These are phyloP conservation scores for Termitomyces eurrhizus DNA, from an alignment of 768 basidiomycete genomes.

Conservation along the genomic window DNA sequence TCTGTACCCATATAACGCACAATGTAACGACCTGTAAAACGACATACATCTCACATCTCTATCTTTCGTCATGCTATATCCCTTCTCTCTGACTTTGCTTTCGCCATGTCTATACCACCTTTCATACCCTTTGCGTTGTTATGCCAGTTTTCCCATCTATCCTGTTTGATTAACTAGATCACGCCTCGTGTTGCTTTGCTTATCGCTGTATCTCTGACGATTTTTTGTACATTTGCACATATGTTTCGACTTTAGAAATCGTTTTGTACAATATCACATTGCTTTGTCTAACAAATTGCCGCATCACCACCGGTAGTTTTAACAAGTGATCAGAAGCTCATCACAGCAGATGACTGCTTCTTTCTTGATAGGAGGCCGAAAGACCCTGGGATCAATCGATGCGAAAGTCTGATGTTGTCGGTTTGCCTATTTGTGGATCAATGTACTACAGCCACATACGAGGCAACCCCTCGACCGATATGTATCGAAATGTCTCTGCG, in stretches of 20 bases:
- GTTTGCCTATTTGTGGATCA: not conserved
- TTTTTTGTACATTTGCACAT: not conserved
- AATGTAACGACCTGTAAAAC: not conserved
- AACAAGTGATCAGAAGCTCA: not conserved
- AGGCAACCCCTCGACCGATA: not conserved
- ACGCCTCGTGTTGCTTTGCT: not conserved
- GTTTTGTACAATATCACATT: conserved; percentile 1
- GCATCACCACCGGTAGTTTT: not conserved
- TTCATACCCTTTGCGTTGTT: not conserved
- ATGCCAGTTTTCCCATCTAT: not conserved
- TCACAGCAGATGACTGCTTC: not conserved
- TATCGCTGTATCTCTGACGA: not conserved
- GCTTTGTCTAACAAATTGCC: not conserved
- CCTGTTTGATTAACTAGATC: not conserved
- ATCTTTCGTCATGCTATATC: not conserved
- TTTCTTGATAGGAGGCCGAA: not conserved
- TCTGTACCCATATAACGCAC: not conserved
- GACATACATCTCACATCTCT: not conserved
- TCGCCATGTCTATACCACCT: not conserved
- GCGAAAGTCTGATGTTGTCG: not conserved
- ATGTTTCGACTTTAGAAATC: not conserved
- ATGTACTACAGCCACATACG: not conserved
- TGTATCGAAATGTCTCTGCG: not conserved
- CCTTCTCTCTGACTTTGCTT: not conserved
- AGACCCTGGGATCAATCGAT: not conserved